These are phyloP conservation scores for Betula pendula DNA, from an alignment of 306 rosid species.

Conservation along the genomic window DNA sequence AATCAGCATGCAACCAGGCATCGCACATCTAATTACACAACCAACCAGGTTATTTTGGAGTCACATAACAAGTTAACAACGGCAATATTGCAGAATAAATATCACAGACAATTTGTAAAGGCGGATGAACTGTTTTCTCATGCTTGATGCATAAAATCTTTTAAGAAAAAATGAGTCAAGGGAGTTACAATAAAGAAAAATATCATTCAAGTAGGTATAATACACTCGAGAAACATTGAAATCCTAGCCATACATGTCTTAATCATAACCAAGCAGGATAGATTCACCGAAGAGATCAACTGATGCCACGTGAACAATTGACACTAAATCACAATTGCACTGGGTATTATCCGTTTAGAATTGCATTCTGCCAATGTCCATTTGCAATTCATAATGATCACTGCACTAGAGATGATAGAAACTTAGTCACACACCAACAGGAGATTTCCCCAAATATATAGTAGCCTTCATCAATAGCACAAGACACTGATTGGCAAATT, in stretches of 20 bases:
- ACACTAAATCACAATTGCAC: neutral
- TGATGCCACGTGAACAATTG: neutral
- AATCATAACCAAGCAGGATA: neutral
- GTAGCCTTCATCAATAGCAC: too few relatives aligned
- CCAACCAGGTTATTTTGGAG: neutral
- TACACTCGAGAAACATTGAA: neutral
- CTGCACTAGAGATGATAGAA: neutral
- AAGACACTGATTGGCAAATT: too few relatives aligned
- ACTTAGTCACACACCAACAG: too few relatives aligned
- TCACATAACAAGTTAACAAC: neutral
- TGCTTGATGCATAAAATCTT: neutral
- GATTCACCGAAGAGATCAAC: neutral
- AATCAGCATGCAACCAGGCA: constrained; percentile 1
- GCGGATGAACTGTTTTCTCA: neutral
- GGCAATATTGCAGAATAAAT: neutral
- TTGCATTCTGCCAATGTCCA: neutral
- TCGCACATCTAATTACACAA: neutral
- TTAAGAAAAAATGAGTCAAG: neutral
- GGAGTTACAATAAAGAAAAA: neutral
- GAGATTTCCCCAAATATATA: too few relatives aligned
- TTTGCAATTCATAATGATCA: neutral
- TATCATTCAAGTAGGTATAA: neutral
- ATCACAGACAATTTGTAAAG: neutral
- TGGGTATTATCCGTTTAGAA: neutral
- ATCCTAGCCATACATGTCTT: neutral